Conservation (phyloP, 2,329 filamentous ascomycete genomes). For the Penicillium sp. region DNA sequence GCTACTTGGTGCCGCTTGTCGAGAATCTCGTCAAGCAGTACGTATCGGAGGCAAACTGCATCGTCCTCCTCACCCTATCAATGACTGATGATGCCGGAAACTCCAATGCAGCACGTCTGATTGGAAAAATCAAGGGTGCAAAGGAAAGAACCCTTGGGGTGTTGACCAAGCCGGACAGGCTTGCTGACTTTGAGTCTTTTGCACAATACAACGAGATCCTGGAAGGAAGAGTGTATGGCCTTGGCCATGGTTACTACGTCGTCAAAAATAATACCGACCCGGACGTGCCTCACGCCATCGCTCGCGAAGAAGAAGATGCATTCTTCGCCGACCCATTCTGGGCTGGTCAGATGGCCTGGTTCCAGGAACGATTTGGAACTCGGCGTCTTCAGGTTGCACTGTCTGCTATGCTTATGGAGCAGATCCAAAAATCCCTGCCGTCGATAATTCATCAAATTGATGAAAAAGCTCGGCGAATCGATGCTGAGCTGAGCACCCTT, state of each 20-base stretch:
- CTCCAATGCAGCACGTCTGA: conserved; percentile 64
- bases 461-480: conserved; percentile 50
- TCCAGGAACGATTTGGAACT: conserved; percentile 51
- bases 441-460: conserved; percentile 41
- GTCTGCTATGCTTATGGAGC: conserved; percentile 46
- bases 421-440: conserved; percentile 36
- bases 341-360: conserved; percentile 38
- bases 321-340: conserved; percentile 53
- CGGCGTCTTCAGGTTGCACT: conserved; percentile 42
- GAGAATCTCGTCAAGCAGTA: conserved; percentile 66
- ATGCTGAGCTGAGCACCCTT: conserved; percentile 53
- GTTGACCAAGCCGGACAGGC: conserved; percentile 77
- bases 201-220: conserved; percentile 63
- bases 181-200: conserved; percentile 51
- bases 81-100: conserved; percentile 77
- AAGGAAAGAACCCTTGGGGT: conserved; percentile 64
- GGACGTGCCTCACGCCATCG: conserved; percentile 43
- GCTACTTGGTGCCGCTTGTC: conserved; percentile 67
- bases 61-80: conserved; percentile 71
- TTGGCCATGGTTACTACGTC: conserved; percentile 74
- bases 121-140: conserved; percentile 53
- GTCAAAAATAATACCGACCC: conserved; percentile 57
- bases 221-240: conserved; percentile 54
- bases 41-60: conserved; percentile 62
- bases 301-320: conserved; percentile 45